Percentiles rank a stretch among this genome's conserved stretches.
These are phyloP conservation scores for Silene uniflora DNA, from an alignment of 148 eudicot species.

Conservation along the genomic window DNA sequence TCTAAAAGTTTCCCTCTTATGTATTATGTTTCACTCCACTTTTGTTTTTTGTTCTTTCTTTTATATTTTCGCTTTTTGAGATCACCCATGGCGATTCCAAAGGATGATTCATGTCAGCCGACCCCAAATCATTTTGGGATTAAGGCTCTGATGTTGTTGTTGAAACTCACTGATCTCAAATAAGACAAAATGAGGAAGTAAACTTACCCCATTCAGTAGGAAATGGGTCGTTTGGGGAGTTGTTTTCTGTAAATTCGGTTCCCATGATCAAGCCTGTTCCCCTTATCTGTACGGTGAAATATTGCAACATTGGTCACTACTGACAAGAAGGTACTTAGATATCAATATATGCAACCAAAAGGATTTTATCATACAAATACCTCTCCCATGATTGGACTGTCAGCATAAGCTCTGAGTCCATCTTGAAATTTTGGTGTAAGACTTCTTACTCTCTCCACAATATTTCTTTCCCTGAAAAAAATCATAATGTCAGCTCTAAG, in stretches of 20 bases:
- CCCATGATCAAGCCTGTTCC: slow-evolving; percentile 90
- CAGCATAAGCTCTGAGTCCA: slow-evolving; percentile 67
- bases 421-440: slow-evolving; percentile 87
- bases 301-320: slow-evolving; percentile 5
- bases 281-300: slow-evolving; percentile 49
- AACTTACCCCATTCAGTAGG: slow-evolving; percentile 92
- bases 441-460: slow-evolving; percentile 56
- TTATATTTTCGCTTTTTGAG: too few species aligned
- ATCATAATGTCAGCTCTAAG: background rate
- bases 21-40: too few species aligned
- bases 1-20: too few species aligned
- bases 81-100: too few species aligned
- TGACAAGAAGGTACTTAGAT: background rate
- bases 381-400: slow-evolving; percentile 95
- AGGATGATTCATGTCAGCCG: too few species aligned
- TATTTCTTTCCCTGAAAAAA: slow-evolving; percentile 76
- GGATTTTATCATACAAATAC: slow-evolving; percentile 28
- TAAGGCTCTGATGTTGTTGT: too few species aligned
- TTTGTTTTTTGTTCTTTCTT: too few species aligned
- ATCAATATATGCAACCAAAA: background rate
- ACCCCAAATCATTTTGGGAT: too few species aligned
- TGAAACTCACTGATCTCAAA: background rate
- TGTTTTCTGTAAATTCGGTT: slow-evolving; percentile 82
- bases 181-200: background rate
- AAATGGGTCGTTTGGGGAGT: slow-evolving; percentile 77